Evolutionary conservation across 2,329 filamentous ascomycete species (phyloP), one percentile per base, ranked within the genome.

Genomic region (Escovopsis sp.): DNA sequence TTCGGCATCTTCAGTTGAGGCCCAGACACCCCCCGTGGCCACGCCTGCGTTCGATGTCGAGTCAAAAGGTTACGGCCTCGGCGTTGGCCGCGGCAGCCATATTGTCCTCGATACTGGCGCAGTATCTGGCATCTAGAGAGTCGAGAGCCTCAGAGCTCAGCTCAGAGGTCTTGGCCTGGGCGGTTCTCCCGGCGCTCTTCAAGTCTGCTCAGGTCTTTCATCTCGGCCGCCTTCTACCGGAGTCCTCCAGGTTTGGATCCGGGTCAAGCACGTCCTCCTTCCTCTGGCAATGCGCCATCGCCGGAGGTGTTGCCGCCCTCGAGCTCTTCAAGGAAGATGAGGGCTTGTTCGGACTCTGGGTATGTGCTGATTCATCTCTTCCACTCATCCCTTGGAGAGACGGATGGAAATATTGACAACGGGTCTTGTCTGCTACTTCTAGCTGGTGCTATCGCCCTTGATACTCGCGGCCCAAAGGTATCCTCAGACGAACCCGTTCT

Each of bases 381-480:
- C n/a, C n/a, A n/a, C n/a, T n/a, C n/a, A n/a, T n/a, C n/a, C n/a
- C n/a, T n/a, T n/a, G n/a, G n/a, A n/a, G n/a, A n/a, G n/a, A n/a
- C n/a, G n/a, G n/a, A n/a, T n/a, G n/a, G n/a, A n/a, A n/a, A n/a
- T n/a, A n/a, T 34, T 39, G 31, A 39, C 27, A 7, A 32, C 31
- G 15, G n/a, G n/a, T n/a, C n/a, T n/a, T n/a, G n/a, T n/a, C n/a
- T n/a, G n/a, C n/a, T 17, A 3, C 17, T 4, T 4, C 3, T 8
- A 53, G 50, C 46, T 50, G 1, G 30, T 37, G 3, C 34, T 53
- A n/a, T 45, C 44, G 0, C 49, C 50, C 2, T 15, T 53, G 1
- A 21, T 52, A 12, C 34, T 50, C 4, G n/a, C 25, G 4, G 33
- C 35, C 3, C 41, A 48, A 6, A 31, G n/a, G 2, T 31, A 39